Evolutionary conservation across 2,329 filamentous ascomycete species (phyloP).

Genomic region (Botrytis aclada): DNA sequence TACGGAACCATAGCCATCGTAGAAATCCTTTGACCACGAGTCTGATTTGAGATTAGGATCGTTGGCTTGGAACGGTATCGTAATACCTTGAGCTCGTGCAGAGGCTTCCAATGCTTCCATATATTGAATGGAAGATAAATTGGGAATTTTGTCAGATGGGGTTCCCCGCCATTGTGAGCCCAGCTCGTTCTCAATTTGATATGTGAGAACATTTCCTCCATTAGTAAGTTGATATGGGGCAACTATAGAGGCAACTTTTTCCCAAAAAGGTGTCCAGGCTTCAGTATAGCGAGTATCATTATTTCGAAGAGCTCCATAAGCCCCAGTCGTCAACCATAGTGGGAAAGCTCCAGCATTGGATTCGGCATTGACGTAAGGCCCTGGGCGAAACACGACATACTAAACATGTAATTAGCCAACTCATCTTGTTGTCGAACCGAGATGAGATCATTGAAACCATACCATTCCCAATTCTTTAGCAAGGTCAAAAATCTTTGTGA

Average conservation of each 20-base stretch:
- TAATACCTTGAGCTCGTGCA: conserved; percentile 55
- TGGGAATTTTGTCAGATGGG: conserved; percentile 45
- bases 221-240: conserved; percentile 54
- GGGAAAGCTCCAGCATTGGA: conserved; percentile 60
- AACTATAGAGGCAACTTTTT: conserved; percentile 49
- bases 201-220: conserved; percentile 54
- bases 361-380: conserved; percentile 65
- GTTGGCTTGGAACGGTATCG: conserved; percentile 56
- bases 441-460: background rate
- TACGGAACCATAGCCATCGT: conserved; percentile 53
- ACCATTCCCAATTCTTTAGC: conserved; percentile 71
- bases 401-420: background rate
- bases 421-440: background rate
- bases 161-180: conserved; percentile 43
- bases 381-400: conserved; percentile 63
- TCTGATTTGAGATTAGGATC: conserved; percentile 57
- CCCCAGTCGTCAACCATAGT: conserved; percentile 60
- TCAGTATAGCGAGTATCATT: conserved; percentile 51
- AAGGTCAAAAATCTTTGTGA: conserved; percentile 68
- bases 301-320: conserved; percentile 51
- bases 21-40: conserved; percentile 60
- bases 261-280: conserved; percentile 54
- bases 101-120: conserved; percentile 55
- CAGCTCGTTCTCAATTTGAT: conserved; percentile 58
- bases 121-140: conserved; percentile 50